Conservation (phyloP, 2,329 filamentous ascomycete genomes). For the Trichoderma hamatum region DNA sequence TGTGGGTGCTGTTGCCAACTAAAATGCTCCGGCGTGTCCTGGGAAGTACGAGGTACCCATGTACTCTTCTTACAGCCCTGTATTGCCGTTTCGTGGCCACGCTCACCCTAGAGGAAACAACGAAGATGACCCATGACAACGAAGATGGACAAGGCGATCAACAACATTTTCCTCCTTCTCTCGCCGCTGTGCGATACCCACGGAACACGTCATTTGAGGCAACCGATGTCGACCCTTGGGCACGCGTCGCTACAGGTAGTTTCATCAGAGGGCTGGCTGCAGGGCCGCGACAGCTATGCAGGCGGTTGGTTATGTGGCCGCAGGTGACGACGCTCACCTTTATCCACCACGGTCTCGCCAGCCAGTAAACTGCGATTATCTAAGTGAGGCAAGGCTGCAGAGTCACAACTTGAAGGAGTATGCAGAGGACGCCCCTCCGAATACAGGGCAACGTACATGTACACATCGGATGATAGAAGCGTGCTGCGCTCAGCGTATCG, state of each 20-base stretch:
- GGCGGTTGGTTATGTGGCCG: conserved; percentile 23
- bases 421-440: conserved; percentile 10
- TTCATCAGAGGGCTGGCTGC: neutral
- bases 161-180: neutral
- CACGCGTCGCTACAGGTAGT: neutral
- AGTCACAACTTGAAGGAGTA: neutral
- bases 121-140: neutral
- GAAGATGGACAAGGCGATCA: neutral
- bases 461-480: neutral
- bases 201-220: conserved; percentile 25
- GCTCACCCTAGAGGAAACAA: conserved; percentile 5
- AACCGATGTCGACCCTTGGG: neutral
- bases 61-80: neutral
- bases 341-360: neutral
- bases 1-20: neutral
- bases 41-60: neutral
- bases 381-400: conserved; percentile 8
- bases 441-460: neutral
- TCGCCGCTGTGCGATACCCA: neutral
- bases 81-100: neutral
- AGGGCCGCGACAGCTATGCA: neutral
- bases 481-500: conserved; percentile 1
- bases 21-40: conserved; percentile 2
- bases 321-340: conserved; percentile 25
- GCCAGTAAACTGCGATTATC: neutral